Evolutionary conservation across 2,329 filamentous ascomycete species (phyloP).

Genomic region (Hypoxylon rubiginosum): DNA sequence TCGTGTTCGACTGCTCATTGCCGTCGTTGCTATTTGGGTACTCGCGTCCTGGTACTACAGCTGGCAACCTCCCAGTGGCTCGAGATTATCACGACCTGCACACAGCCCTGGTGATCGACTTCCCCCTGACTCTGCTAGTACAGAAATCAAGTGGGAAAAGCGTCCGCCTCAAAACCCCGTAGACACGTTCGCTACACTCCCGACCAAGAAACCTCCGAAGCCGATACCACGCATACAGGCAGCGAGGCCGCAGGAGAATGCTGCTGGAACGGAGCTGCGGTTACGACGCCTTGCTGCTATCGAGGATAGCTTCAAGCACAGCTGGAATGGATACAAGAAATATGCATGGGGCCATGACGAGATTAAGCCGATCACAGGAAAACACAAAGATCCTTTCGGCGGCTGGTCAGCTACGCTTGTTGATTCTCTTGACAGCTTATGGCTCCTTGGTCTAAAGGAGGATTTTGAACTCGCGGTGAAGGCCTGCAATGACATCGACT

Average conservation of each 20-base stretch:
- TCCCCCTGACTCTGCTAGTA: constrained; percentile 19
- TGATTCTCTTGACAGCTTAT: constrained; percentile 78
- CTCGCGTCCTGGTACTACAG: constrained; percentile 52
- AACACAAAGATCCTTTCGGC: constrained; percentile 69
- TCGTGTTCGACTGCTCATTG: constrained; percentile 49
- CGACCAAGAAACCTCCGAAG: constrained; percentile 57
- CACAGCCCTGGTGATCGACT: constrained; percentile 20
- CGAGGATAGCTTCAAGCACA: constrained; percentile 65
- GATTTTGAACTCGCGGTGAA: constrained; percentile 75
- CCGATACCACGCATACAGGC: constrained; percentile 72
- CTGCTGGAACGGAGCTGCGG: constrained; percentile 52
- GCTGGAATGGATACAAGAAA: constrained; percentile 72
- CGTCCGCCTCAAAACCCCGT: constrained; percentile 55
- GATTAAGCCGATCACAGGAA: constrained; percentile 68
- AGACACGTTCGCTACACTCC: constrained; percentile 52
- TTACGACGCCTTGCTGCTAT: constrained; percentile 60
- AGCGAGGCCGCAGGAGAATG: constrained; percentile 62
- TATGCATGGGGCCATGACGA: constrained; percentile 76
- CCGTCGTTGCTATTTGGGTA: constrained; percentile 48
- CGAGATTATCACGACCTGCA: constrained; percentile 32
- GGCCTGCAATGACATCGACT: constrained; percentile 71
- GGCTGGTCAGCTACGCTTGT: constrained; percentile 78
- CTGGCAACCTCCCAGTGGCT: constrained; percentile 38
- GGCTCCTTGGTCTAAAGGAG: constrained; percentile 76
- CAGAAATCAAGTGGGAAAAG: constrained; percentile 51